Conservation (phyloP, 2,329 filamentous ascomycete species). For the Alternaria sp. region DNA sequence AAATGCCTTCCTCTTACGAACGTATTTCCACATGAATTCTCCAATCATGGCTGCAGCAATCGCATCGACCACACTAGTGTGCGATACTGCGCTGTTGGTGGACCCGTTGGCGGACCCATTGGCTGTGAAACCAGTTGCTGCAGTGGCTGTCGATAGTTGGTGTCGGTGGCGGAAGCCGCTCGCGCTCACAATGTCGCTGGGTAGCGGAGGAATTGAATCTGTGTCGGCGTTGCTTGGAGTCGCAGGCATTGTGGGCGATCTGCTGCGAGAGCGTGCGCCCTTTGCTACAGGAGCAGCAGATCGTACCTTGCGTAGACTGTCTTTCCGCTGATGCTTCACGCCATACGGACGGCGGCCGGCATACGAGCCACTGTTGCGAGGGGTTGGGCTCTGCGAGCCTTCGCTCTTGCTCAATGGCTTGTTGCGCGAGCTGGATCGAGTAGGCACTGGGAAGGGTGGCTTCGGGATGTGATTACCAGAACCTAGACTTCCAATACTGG, state of each 20-base stretch:
- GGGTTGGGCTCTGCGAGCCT: slow-evolving; percentile 78
- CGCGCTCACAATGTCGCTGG: slow-evolving; percentile 71
- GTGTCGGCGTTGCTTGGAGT: slow-evolving; percentile 74
- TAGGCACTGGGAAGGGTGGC: slow-evolving; percentile 92
- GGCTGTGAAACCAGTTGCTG: slow-evolving; percentile 65
- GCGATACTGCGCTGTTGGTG: slow-evolving; percentile 67
- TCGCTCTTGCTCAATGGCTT: slow-evolving; percentile 75
- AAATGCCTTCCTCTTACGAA: slow-evolving; percentile 88
- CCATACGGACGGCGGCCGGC: slow-evolving; percentile 52
- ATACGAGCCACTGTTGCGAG: slow-evolving; percentile 55
- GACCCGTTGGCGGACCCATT: slow-evolving; percentile 65
- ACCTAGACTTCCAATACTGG: slow-evolving; percentile 67
- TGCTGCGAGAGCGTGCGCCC: slow-evolving; percentile 55
- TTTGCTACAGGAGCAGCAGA: slow-evolving; percentile 77
- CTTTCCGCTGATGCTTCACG: slow-evolving; percentile 58
- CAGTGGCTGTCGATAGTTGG: slow-evolving; percentile 68
- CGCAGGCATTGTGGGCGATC: slow-evolving; percentile 68
- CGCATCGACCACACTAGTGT: slow-evolving; percentile 87
- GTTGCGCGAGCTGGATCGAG: slow-evolving; percentile 84
- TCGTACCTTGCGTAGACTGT: slow-evolving; percentile 79
- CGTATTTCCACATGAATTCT: slow-evolving; percentile 96
- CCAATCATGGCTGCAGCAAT: slow-evolving; percentile 99
- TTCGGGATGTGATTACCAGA: slow-evolving; percentile 51
- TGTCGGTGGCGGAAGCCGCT: slow-evolving; percentile 58
- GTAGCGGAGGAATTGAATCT: slow-evolving; percentile 75